Base-by-base conservation (phyloP, 176 grass and related monocot genomes). In the Oryza coarctata region DNA sequence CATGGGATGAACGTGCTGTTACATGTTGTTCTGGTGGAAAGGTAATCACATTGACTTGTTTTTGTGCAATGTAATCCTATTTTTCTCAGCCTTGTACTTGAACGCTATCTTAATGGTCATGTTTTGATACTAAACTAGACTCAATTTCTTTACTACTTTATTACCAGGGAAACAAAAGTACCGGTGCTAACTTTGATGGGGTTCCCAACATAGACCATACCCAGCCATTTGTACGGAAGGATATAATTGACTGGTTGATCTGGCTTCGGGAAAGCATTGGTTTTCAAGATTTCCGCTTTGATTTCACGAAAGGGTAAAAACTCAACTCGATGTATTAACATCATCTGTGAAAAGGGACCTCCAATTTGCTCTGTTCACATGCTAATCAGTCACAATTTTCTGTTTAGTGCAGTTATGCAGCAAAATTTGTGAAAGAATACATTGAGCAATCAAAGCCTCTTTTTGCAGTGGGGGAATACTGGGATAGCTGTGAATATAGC, bases 291-390 rank as follows among this genome's bases (percentile, higher is more conserved):
- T 93, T 95, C 27, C 96, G 96, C 58, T 98, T 95, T 88, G 96
- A 98, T 93, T 98, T 98, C 83, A 77, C 96, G 9, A 98, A 98
- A 91, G 96, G 93, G 96, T 94, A 93, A 93, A 82, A 71, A 71
- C 38, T 79, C 66, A 40, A 69, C 45, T 72, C 13, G 7, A 2
- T 68, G 63, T 28, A 28, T 18, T 35, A 67, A 33, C 45, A 72
- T 77, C 41, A 57, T 35, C 29, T 73, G 3, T 68, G 12, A 78
- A 68, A 47, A 66, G 7, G 49, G 70, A 36, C 12, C 49, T 12
- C 23, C 61, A 6, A 36, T 65, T 82, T 70, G 2, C 52, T 62
- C 28, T 64, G 67, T 50, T 44, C 64, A 22, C 7, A 27, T 50
- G 33, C 55, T 76, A 55, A 78, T 68, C 75, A 44, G 15, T 49